These are phyloP conservation scores for Prosopis cineraria DNA, from an alignment of 306 rosid species.

Conservation along the genomic window DNA sequence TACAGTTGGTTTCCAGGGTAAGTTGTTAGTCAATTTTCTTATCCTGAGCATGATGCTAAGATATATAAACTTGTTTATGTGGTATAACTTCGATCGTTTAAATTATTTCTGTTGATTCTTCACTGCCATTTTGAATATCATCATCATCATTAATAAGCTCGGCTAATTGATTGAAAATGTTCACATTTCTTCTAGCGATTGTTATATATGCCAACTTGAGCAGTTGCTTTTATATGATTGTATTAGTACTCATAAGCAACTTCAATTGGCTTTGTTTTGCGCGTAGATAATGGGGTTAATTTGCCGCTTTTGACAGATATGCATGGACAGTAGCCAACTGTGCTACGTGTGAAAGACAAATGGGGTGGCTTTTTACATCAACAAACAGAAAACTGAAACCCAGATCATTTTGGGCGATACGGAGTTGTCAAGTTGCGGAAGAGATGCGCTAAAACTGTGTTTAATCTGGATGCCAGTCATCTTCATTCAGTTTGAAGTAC, in stretches of 20 bases:
- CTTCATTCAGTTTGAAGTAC: conserved; percentile 14
- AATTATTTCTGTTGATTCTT: neutral
- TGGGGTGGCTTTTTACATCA: conserved; percentile 95
- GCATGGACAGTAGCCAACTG: conserved; percentile 83
- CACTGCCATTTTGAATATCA: neutral
- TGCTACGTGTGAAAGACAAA: conserved; percentile 65
- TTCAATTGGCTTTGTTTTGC: conserved; percentile 9
- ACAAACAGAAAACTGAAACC: conserved; percentile 72
- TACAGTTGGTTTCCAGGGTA: conserved; percentile 99
- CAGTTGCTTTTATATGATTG: conserved; percentile 10
- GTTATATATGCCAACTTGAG: neutral
- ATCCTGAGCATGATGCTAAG: conserved; percentile 16
- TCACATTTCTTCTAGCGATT: neutral
- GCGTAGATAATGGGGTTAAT: conserved; percentile 33
- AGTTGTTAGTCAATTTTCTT: conserved; percentile 38
- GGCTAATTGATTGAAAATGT: neutral
- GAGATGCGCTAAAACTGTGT: conserved; percentile 34
- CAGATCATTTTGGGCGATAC: conserved; percentile 79
- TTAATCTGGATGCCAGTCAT: conserved; percentile 4
- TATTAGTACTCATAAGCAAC: neutral
- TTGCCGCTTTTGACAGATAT: conserved; percentile 58
- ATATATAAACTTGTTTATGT: conserved; percentile 20
- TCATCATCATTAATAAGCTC: neutral
- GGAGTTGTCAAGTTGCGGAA: conserved; percentile 76
- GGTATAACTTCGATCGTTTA: neutral